Base-by-base conservation (phyloP, 129 eudicot species). In the Helianthus tuberosus region DNA sequence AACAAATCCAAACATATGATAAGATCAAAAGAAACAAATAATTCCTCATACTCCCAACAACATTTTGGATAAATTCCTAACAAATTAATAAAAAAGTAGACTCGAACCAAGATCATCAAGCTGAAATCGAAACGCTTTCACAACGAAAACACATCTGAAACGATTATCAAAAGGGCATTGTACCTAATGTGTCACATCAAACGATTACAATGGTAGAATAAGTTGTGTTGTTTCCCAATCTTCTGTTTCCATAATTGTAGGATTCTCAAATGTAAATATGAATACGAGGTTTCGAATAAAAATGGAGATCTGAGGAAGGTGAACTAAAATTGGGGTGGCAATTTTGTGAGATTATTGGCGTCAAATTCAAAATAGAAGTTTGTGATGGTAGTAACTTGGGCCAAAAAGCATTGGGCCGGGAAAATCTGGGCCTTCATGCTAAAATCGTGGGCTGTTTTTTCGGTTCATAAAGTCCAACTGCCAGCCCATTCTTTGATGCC, bases 361-460 rank as follows among this genome's bases (percentile, higher is more conserved):
- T 73, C 69, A 73, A 73, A 73, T 47, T 73, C 57, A 57, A 72
- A 72, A 23, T 57, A 15, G 50, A 69, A 69, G 74, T 35, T 69
- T 17, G 62, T 23, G 47, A 43, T 43, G 47, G 47, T 41, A 2
- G 11, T 43, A 8, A 43, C 47, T 43, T 43, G 47, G 47, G 71
- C 47, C 47, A 9, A 43, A 43, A 43, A 43, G 36, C 10, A 43
- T 6, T 43, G 11, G 47, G 47, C 47, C 10, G 10, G 47, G 10
- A 43, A 43, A 43, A 6, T 43, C 8, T 43, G 47, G 47, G 46
- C 46, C 46, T 6, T 6, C 8, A 41, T 41, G 2, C 0, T 41
- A 41, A 41, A 41, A 41, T 6, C 8, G 1, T 41, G 46, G 46
- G 47, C 47, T 43, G 47, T 43, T 43, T 9, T 43, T 43, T 6